phyloP scores from a whole-genome alignment of 2,329 filamentous ascomycete species.

The Neopestalotiopsis sp. region DNA sequence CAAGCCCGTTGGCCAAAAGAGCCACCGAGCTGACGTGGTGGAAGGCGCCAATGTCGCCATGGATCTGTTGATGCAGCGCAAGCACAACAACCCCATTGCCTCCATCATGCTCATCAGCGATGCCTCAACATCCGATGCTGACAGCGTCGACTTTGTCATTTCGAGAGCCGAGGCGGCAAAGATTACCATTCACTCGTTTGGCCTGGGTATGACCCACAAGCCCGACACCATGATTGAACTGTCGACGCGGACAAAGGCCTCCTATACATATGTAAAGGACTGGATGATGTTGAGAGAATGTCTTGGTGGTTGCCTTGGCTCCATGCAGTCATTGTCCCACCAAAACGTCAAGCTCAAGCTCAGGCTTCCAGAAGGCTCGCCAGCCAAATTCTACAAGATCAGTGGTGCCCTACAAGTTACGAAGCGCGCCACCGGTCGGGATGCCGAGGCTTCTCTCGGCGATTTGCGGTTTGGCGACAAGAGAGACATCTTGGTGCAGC shows the following conservation, averaged over 20 bases:
- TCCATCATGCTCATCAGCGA: slow-evolving; percentile 97
- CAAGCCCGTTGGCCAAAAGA: slow-evolving; percentile 94
- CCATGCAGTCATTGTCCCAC: slow-evolving; percentile 93
- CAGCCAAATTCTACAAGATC: slow-evolving; percentile 98
- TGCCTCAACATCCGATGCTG: slow-evolving; percentile 89
- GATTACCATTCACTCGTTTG: slow-evolving; percentile 96
- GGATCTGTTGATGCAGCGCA: slow-evolving; percentile 97
- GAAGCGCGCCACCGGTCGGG: slow-evolving; percentile 91
- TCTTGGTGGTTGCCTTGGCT: slow-evolving; percentile 88
- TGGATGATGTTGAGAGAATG: slow-evolving; percentile 99
- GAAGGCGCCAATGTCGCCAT: slow-evolving; percentile 98
- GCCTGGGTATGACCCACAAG: slow-evolving; percentile 94
- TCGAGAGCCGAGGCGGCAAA: slow-evolving; percentile 96
- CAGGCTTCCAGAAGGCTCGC: slow-evolving; percentile 91
- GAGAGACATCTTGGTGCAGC: slow-evolving; percentile 87
- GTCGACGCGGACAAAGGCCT: slow-evolving; percentile 92
- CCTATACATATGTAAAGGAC: slow-evolving; percentile 98
- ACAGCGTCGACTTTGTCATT: slow-evolving; percentile 97
- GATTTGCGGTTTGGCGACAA: slow-evolving; percentile 97
- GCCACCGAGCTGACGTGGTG: slow-evolving; percentile 92
- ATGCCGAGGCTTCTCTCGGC: slow-evolving; percentile 90
- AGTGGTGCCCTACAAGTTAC: slow-evolving; percentile 95
- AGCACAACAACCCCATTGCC: slow-evolving; percentile 92
- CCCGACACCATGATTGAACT: slow-evolving; percentile 99
- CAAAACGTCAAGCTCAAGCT: slow-evolving; percentile 97